Percentiles rank a stretch among this genome's conserved stretches.
Evolutionary conservation across 192 early-diverging fungal species (phyloP).

Genomic region (Phlyctochytrium planicorne): DNA sequence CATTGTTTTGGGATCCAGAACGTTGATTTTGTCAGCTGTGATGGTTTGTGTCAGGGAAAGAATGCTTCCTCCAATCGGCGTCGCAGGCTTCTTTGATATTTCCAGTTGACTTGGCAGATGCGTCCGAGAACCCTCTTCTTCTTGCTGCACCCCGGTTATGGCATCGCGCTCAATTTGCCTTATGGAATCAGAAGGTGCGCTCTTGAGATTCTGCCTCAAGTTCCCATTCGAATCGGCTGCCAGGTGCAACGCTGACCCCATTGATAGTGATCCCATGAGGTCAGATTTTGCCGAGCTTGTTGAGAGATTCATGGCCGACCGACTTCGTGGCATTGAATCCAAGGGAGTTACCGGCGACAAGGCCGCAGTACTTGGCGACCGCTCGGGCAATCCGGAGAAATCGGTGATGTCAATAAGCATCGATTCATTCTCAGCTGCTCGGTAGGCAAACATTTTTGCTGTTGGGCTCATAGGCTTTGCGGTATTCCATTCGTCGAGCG

Average conservation of each 20-base stretch:
- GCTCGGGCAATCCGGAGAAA: background rate
- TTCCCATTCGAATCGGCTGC: background rate
- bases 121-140: background rate
- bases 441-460: background rate
- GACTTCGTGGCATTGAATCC: background rate
- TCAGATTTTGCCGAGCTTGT: background rate
- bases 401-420: slow-evolving; percentile 1
- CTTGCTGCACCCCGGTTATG: background rate
- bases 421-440: background rate
- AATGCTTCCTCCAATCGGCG: background rate
- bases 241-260: background rate
- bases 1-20: background rate
- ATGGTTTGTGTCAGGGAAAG: background rate
- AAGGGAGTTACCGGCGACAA: background rate
- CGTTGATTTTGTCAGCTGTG: background rate
- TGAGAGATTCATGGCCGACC: background rate
- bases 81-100: background rate
- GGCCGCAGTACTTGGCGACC: no score
- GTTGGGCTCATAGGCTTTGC: background rate
- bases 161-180: background rate
- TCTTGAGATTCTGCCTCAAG: background rate
- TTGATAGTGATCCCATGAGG: background rate
- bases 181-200: background rate
- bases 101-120: no score
- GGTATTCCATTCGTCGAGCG: background rate